Conservation (phyloP, 257 asterid genomes). For the Nicotiana sylvestris region DNA sequence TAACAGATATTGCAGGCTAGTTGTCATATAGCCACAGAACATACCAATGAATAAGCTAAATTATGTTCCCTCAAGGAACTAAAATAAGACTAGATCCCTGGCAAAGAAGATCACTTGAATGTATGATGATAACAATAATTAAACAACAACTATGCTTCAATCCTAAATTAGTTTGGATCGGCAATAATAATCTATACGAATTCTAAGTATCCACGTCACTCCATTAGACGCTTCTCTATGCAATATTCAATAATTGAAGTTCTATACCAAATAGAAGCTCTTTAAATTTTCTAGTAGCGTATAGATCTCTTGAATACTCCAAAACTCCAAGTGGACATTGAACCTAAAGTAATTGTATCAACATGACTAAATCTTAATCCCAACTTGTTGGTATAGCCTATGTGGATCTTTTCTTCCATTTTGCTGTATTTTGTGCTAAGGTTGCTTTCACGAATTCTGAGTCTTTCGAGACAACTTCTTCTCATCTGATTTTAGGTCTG, state of each 20-base stretch:
- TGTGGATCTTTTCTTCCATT: conserved; percentile 3
- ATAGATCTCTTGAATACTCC: not conserved
- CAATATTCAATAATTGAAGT: not conserved
- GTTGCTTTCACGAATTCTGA: not conserved
- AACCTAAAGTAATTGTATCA: not conserved
- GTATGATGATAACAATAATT: not conserved
- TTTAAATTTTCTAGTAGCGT: not conserved
- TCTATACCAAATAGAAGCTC: not conserved
- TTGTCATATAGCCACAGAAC: not conserved
- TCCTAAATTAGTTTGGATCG: not conserved
- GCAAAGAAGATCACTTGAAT: not conserved
- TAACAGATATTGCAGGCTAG: not conserved
- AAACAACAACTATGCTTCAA: not conserved
- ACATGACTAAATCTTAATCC: not conserved
- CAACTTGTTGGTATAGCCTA: not conserved
- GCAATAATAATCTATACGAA: not conserved
- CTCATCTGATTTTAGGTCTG: not conserved
- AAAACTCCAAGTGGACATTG: not conserved
- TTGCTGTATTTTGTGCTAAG: not conserved
- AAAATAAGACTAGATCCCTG: not conserved
- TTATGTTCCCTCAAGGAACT: not conserved
- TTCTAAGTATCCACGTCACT: not conserved
- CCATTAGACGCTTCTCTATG: not conserved
- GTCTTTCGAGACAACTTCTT: not conserved
- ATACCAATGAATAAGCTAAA: conserved; percentile 7